Base-by-base conservation (phyloP, 73 alveolate genomes). In the Uronychia binucleata region DNA sequence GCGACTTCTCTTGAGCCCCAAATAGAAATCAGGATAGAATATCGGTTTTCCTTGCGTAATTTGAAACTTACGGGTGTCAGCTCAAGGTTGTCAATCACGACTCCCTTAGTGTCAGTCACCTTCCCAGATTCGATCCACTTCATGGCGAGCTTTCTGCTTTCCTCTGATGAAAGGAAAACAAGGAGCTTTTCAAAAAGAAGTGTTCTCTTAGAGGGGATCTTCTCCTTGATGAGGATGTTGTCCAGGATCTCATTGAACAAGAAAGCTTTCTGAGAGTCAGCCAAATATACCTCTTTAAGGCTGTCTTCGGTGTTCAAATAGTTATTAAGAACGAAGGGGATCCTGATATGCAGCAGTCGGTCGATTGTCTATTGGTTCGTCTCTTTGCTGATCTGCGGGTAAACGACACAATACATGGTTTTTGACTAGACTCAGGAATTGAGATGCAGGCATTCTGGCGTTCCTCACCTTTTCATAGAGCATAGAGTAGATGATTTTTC, bases 381-480 rank as follows among this genome's bases (percentile, higher is more conserved):
- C 82, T 92, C 96, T 34, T 90, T 34, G 33, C 77, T 74, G 0
- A 87, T 46, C 67, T 46, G 67, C n/a, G 19, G 5, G 5, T 46
- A 46, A 11, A 19, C 5, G 19, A 11, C 5, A 46, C n/a, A 5
- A 11, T 46, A 46, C 0, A 25, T 87, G 90, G 25, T 81, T 82
- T 59, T 77, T 33, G 1, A 82, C 31, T 1, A 88, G 34, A 30
- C 92, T 91, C 28, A 87, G 87, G 78, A 77, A 94, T 85, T 92
- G 88, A 30, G 86, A 80, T 30, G 96, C 95, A 30, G 98, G 84
- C 60, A 96, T 59, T 75, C 91, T 92, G 1, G 92, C 95, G 90
- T 96, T 98, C 86, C 95, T 94, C 83, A 91, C 87, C 93, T 82
- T 89, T 33, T 89, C 95, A 88, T 80, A 87, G 59, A 96, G 87